Conservation (phyloP, 257 asterid species). For the Ehretia macrophylla region DNA sequence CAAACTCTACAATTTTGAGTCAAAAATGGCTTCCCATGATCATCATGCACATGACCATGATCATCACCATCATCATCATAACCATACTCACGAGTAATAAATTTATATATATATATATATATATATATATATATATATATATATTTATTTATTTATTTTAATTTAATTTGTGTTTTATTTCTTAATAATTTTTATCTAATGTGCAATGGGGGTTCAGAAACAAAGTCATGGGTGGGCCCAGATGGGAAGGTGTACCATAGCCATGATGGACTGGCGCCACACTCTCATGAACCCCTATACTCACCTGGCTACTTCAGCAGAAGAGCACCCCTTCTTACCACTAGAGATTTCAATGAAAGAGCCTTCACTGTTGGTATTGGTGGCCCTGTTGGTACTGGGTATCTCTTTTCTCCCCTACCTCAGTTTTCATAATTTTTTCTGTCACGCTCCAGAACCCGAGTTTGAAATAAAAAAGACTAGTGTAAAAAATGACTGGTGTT, state of each 20-base stretch:
- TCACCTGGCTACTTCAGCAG: conserved; percentile 88
- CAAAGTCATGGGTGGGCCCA: conserved; percentile 56
- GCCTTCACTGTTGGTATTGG: conserved; percentile 98
- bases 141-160: too few relatives aligned
- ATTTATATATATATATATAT: neutral
- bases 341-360: conserved; percentile 72
- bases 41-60: conserved; percentile 28
- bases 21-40: conserved; percentile 49
- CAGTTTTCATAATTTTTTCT: neutral
- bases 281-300: conserved; percentile 81
- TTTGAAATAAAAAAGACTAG: too few relatives aligned
- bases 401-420: conserved; percentile 4
- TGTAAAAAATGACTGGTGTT: too few relatives aligned
- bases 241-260: conserved; percentile 91
- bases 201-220: conserved; percentile 45
- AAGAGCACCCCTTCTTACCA: conserved; percentile 77
- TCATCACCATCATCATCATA: conserved; percentile 20
- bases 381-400: conserved; percentile 99
- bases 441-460: too few relatives aligned
- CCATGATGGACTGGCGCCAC: conserved; percentile 96
- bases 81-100: conserved; percentile 36
- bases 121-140: neutral
- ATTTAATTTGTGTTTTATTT: neutral
- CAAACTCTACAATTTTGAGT: neutral
- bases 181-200: neutral